A percentile compares a stretch with the other conserved stretches of the same genome.
phyloP scores from a whole-genome alignment of 2,329 filamentous ascomycete genomes.

The Colletotrichum camelliae region DNA sequence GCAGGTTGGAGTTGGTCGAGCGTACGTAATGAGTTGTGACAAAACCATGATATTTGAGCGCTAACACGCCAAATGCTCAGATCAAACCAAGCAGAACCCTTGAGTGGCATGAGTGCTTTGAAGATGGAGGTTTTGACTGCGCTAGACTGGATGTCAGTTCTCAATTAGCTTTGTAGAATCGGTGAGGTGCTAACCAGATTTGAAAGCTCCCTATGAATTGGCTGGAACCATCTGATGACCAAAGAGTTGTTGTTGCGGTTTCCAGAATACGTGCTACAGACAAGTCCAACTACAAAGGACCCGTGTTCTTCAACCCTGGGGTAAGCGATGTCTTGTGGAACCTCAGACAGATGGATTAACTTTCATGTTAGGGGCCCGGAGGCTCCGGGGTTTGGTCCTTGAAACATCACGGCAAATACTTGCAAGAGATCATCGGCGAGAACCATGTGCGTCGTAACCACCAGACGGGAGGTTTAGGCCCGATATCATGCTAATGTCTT shows the following conservation, averaged over 20 bases:
- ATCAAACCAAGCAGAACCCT: slow-evolving; percentile 32
- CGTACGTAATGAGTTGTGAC: not conserved
- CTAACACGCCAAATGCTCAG: slow-evolving; percentile 35
- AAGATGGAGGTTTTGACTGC: slow-evolving; percentile 33
- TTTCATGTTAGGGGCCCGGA: slow-evolving; percentile 47
- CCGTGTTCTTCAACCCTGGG: slow-evolving; percentile 40
- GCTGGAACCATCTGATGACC: slow-evolving; percentile 30
- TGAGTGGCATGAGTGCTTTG: slow-evolving; percentile 35
- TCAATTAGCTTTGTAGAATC: not conserved
- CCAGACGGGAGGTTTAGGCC: not conserved
- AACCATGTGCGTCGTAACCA: slow-evolving; percentile 42
- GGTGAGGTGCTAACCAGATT: slow-evolving; percentile 27
- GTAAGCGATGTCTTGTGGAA: slow-evolving; percentile 23
- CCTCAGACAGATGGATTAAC: not conserved
- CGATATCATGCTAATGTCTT: not conserved
- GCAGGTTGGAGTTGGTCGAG: slow-evolving; percentile 13
- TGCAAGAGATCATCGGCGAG: slow-evolving; percentile 51
- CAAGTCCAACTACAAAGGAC: slow-evolving; percentile 27
- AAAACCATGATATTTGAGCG: not conserved
- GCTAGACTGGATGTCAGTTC: slow-evolving; percentile 36
- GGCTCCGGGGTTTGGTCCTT: slow-evolving; percentile 48
- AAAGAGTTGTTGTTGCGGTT: slow-evolving; percentile 36
- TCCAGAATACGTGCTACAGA: slow-evolving; percentile 36
- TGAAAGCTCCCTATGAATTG: slow-evolving; percentile 40
- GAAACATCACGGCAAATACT: slow-evolving; percentile 30